Evolutionary conservation across 1,284 basidiomycete species (phyloP).

Genomic region (Ganoderma meredithae): DNA sequence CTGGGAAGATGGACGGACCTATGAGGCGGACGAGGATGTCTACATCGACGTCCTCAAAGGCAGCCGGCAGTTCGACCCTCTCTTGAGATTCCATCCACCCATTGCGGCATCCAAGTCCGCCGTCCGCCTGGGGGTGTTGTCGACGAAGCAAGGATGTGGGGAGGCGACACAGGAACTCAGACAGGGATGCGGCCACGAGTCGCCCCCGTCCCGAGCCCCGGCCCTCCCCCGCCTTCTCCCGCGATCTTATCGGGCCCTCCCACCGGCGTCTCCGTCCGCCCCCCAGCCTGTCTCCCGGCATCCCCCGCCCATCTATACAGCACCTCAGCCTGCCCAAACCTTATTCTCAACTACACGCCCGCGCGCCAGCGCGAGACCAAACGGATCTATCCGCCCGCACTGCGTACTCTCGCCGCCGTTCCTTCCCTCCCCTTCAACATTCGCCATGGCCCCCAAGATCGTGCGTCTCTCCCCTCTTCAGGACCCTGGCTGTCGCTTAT

Average conservation of each 20-base stretch:
- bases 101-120: slow-evolving; percentile 58
- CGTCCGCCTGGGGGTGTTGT: slow-evolving; percentile 32
- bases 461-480: slow-evolving; percentile 50
- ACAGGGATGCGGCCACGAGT: neutral
- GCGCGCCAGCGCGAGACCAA: slow-evolving; percentile 25
- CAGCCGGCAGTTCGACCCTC: slow-evolving; percentile 76
- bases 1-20: slow-evolving; percentile 55
- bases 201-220: neutral
- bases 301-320: slow-evolving; percentile 55
- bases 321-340: slow-evolving; percentile 57
- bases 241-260: neutral
- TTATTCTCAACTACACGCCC: slow-evolving; percentile 46
- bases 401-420: slow-evolving; percentile 38
- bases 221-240: neutral
- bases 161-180: neutral
- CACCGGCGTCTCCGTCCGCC: neutral
- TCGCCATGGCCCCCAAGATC: slow-evolving; percentile 80
- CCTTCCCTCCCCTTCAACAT: slow-evolving; percentile 36
- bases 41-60: slow-evolving; percentile 80
- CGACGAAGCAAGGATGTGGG: slow-evolving; percentile 31
- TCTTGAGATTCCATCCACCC: slow-evolving; percentile 80
- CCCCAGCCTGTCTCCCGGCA: slow-evolving; percentile 30
- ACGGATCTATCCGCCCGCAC: slow-evolving; percentile 32
- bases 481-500: neutral
- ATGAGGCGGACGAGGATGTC: slow-evolving; percentile 88